Base-by-base conservation (phyloP, 2,329 filamentous ascomycete species). In the Coniochaeta sp. region DNA sequence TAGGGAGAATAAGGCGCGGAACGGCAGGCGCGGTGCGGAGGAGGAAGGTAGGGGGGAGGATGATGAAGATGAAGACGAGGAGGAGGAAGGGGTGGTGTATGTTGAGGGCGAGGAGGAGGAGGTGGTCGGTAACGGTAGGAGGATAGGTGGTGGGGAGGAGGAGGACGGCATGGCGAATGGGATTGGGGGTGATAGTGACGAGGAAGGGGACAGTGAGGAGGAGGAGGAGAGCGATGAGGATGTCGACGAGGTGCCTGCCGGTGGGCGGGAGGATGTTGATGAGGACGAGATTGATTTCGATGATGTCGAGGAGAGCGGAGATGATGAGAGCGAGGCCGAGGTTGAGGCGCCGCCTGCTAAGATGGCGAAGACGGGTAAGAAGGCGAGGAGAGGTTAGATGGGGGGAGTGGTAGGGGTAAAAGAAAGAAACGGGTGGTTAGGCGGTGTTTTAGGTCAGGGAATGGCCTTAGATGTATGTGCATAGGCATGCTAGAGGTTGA, bases 41-140 rank as follows among this genome's bases (percentile, higher is more conserved):
- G 71, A 80, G 13, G 79, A 87, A 16, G 73, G 74, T 46, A 71
- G 75, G 16, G 74, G 74, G 33, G 74, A 76, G 1, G 77, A 78
- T 16, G 74, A 77, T n/a, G 77, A 77, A 6, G 77, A 72, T 3
- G 73, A 73, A 3, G 71, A 81, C 3, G 79, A 87, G 7, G 84
- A 86, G 33, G 85, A 89, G 56, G 82, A 82, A n/a, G 82, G 78
- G 18, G 78, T 95, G 4, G 86, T 96, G 50, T 96, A 94, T 65
- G 88, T 96, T 2, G 91, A 96, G 66, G 91, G 89, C 1, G 54
- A 58, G 16, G 55, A 57, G 12, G 46, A 60, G 18, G 52, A 58
- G 3, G 54, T n/a, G 51, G 52, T 54, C 20, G 30, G 54, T 50
- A 16, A 52, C 49, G 28, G 47, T 24, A 30, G 24, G 53, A 51